Evolutionary conservation across 768 basidiomycete species (phyloP).

Genomic region (Dioszegia hungarica): DNA sequence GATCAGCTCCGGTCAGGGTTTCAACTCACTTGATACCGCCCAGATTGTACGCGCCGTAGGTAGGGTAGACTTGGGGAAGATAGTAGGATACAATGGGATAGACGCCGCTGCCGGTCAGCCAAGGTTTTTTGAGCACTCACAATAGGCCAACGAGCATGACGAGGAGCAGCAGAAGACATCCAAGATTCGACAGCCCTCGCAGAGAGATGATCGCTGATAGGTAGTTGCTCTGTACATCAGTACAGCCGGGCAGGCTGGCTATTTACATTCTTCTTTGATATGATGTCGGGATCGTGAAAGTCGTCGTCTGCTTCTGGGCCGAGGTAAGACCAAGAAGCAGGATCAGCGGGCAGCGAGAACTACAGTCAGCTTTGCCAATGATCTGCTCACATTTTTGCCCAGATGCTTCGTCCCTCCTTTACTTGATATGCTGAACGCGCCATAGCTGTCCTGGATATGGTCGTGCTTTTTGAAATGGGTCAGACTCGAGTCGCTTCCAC

Average conservation of each 20-base stretch:
- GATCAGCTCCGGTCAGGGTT: background rate
- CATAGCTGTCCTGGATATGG: conserved; percentile 23
- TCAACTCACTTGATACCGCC: conserved; percentile 68
- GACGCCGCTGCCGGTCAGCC: conserved; percentile 54
- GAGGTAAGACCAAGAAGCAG: conserved; percentile 34
- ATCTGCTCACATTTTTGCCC: conserved; percentile 30
- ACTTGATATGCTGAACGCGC: conserved; percentile 35
- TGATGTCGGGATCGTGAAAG: conserved; percentile 43
- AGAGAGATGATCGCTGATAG: conserved; percentile 63
- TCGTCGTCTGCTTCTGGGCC: conserved; percentile 46
- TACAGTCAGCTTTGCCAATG: conserved; percentile 1
- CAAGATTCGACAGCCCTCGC: conserved; percentile 75
- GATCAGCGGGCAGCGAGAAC: conserved; percentile 44
- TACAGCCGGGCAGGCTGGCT: background rate
- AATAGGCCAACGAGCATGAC: conserved; percentile 69
- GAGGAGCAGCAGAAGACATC: conserved; percentile 65
- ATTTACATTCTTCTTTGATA: conserved; percentile 9
- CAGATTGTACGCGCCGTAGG: conserved; percentile 64
- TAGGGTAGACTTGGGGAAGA: conserved; percentile 24
- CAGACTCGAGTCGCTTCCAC: conserved; percentile 29
- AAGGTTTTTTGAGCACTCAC: conserved; percentile 10
- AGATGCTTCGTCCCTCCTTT: conserved; percentile 36
- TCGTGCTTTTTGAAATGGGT: conserved; percentile 35
- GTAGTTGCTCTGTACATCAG: conserved; percentile 16
- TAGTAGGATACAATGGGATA: conserved; percentile 73